Percentiles rank a stretch among this genome's conserved stretches.
Evolutionary conservation across 2,329 filamentous ascomycete species (phyloP).

Genomic region (Stachybotrys echinatus): DNA sequence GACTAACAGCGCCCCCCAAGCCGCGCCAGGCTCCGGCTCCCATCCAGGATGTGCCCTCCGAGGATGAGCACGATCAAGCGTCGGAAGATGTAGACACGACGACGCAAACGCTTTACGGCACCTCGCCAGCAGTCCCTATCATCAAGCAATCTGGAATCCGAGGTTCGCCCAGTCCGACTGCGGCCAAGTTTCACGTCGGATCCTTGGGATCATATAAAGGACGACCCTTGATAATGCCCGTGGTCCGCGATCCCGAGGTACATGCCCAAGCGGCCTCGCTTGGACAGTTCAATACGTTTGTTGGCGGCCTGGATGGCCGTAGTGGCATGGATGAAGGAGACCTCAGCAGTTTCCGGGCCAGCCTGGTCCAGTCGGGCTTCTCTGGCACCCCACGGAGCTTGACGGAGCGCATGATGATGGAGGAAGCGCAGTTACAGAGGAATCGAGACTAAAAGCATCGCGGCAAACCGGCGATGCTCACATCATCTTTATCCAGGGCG

Average conservation of each 20-base stretch:
- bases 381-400: constrained; percentile 41
- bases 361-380: constrained; percentile 32
- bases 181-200: constrained; percentile 28
- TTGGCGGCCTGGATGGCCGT: constrained; percentile 47
- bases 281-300: constrained; percentile 44
- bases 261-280: constrained; percentile 42
- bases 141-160: constrained; percentile 18
- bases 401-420: constrained; percentile 43
- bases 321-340: constrained; percentile 42
- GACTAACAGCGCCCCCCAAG: constrained; percentile 22
- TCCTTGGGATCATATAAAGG: constrained; percentile 52
- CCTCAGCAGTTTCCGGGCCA: constrained; percentile 37
- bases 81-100: constrained; percentile 7
- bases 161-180: constrained; percentile 23
- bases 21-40: constrained; percentile 15
- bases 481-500: constrained; percentile 5
- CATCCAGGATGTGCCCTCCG: constrained; percentile 27
- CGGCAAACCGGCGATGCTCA: not conserved
- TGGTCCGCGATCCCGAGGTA: constrained; percentile 43
- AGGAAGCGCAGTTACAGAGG: constrained; percentile 33
- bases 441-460: constrained; percentile 4
- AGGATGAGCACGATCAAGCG: constrained; percentile 19
- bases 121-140: constrained; percentile 39
- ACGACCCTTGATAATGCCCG: constrained; percentile 44
- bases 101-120: constrained; percentile 29